A percentile compares a stretch with the other conserved stretches of the same genome.
Evolutionary conservation across 768 basidiomycete genomes (phyloP).

Genomic region (Terana coerulea): DNA sequence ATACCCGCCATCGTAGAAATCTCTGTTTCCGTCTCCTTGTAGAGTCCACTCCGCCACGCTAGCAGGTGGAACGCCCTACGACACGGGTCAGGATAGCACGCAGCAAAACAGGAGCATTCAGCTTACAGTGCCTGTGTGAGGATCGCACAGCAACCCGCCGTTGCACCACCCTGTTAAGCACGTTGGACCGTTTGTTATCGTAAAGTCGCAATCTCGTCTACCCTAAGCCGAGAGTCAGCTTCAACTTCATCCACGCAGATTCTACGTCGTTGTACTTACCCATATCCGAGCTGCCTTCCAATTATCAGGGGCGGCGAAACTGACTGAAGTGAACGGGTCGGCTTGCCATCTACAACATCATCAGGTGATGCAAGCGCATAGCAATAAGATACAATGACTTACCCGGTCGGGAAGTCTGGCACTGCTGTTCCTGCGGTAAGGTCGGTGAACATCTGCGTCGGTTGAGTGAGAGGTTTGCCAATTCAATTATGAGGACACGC

Average conservation of each 20-base stretch:
- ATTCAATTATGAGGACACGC: neutral
- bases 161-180: conserved; percentile 38
- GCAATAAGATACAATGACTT: neutral
- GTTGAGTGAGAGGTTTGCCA: neutral
- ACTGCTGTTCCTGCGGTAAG: conserved; percentile 26
- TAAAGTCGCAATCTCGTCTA: conserved; percentile 38
- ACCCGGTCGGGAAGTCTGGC: conserved; percentile 29
- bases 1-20: conserved; percentile 33
- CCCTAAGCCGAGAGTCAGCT: conserved; percentile 23
- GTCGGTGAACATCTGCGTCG: conserved; percentile 29
- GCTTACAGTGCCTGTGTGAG: conserved; percentile 29
- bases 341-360: conserved; percentile 22
- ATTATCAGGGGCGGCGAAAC: conserved; percentile 34
- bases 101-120: neutral
- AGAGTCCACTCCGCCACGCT: neutral
- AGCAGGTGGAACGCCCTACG: conserved; percentile 18
- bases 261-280: conserved; percentile 18
- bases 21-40: conserved; percentile 9
- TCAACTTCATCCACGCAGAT: neutral
- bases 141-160: conserved; percentile 35
- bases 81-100: too few relatives aligned
- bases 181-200: conserved; percentile 28
- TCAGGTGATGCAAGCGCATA: neutral
- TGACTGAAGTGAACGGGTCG: conserved; percentile 21
- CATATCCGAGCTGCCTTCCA: conserved; percentile 39